Base-by-base conservation (phyloP, 2,329 filamentous ascomycete species). In the Helminthosporium solani region DNA sequence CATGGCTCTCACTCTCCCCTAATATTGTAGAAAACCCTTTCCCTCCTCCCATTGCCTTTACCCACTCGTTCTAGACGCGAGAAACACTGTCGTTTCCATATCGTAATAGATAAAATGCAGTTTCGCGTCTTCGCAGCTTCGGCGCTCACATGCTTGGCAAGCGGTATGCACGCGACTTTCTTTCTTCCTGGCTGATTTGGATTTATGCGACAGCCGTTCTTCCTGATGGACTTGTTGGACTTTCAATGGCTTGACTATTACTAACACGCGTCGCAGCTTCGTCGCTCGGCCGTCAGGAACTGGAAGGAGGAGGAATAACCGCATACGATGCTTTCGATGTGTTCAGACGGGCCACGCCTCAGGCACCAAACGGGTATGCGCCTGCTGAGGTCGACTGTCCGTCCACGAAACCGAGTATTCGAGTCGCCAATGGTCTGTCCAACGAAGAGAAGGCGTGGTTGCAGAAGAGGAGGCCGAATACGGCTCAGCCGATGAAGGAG, bases 361-460 rank as follows among this genome's bases (percentile, higher is more conserved):
- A 82, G 59, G 77, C 81, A 31, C 76, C 84, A 4, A 76, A 87
- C 60, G 82, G 83, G 50, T 96, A 96, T 68, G 81, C 83, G 1
- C 91, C 91, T 0, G 72, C 77, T 27, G 65, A 72, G 5, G 85
- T 88, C 33, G 68, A 79, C 52, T 96, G 91, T 61, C 90, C 90
- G 3, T 72, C 75, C 6, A 75, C 75, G n/a, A 78, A 82, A 35
- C 90, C 91, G 1, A 77, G 75, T 1, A 81, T 95, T 44, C 84
- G 90, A 56, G 25, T 31, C n/a, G 88, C 87, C 36, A 70, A 71
- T 20, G 61, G 63, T 0, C 72, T 96, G 8, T 92, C 88, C 2
- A 58, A 75, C 14, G 76, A 85, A 45, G 92, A 96, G 73, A 78
- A 76, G 31, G 73, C 79, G 63, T 96, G 91, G 90, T 76, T 96